These are phyloP conservation scores for Aphanomyces cochlioides DNA, from an alignment of 352 stramenopile genomes.

Conservation along the genomic window DNA sequence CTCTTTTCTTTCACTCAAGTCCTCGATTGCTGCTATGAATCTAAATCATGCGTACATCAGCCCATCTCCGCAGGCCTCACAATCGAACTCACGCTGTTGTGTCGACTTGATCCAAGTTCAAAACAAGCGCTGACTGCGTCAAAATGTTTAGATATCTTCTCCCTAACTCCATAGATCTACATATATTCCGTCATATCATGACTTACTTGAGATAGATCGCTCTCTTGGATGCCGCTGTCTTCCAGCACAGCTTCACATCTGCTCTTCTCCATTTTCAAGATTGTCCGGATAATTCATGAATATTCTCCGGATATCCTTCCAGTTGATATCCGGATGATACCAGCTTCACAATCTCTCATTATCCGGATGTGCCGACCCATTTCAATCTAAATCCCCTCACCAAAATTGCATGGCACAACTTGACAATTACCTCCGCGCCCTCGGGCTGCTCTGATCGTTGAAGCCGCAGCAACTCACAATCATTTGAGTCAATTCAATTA, in stretches of 20 bases:
- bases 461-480: no score
- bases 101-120: not conserved
- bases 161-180: not conserved
- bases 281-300: no score
- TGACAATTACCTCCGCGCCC: no score
- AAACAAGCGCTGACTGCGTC: not conserved
- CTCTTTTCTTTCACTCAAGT: not conserved
- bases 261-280: not conserved
- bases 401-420: no score
- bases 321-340: no score
- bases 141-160: not conserved
- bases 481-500: no score
- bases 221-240: not conserved
- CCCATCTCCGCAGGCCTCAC: not conserved
- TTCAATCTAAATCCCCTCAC: no score
- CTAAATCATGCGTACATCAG: not conserved
- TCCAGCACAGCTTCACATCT: not conserved
- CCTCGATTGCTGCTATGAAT: not conserved
- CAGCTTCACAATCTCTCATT: no score
- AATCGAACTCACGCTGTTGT: not conserved
- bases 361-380: no score
- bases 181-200: not conserved
- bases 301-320: no score
- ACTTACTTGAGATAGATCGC: constrained; percentile 3
- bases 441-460: no score